Percentiles rank a stretch among this genome's conserved stretches.
phyloP scores from a whole-genome alignment of 176 grass and related monocot species.

The Triticum dicoccoides region DNA sequence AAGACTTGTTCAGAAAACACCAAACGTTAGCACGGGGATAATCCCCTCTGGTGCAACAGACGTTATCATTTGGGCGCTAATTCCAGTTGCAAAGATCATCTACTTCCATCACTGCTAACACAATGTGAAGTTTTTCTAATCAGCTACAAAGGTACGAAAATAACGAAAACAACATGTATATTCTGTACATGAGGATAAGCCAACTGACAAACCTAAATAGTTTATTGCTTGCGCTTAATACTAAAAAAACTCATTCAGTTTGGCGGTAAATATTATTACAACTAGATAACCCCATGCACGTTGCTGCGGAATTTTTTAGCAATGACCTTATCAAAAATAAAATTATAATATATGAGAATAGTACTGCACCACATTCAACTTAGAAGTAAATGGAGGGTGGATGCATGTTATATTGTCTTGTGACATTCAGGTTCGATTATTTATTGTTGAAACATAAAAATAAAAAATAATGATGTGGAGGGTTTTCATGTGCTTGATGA shows the following conservation, averaged over 20 bases:
- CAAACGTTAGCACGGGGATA: neutral
- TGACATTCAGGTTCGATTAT: too few relatives aligned
- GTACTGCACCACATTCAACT: too few relatives aligned
- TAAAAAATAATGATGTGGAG: too few relatives aligned
- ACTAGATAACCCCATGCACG: neutral
- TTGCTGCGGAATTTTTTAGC: neutral
- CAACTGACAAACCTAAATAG: neutral
- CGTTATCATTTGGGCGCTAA: neutral
- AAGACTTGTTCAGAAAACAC: neutral
- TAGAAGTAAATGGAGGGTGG: too few relatives aligned
- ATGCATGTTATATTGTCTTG: too few relatives aligned
- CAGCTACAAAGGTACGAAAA: neutral
- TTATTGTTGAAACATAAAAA: too few relatives aligned
- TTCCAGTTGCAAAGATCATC: neutral
- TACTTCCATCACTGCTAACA: neutral
- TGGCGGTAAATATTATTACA: neutral
- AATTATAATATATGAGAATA: neutral
- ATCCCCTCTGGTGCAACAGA: neutral
- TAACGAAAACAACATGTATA: constrained; percentile 11
- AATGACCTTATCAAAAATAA: too few relatives aligned
- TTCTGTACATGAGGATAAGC: neutral
- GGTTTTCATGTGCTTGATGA: too few relatives aligned
- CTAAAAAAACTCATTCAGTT: neutral
- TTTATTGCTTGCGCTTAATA: constrained; percentile 22
- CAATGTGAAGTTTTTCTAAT: neutral